Conservation (phyloP, 768 basidiomycete genomes). For the Tricholoma furcatifolium region DNA sequence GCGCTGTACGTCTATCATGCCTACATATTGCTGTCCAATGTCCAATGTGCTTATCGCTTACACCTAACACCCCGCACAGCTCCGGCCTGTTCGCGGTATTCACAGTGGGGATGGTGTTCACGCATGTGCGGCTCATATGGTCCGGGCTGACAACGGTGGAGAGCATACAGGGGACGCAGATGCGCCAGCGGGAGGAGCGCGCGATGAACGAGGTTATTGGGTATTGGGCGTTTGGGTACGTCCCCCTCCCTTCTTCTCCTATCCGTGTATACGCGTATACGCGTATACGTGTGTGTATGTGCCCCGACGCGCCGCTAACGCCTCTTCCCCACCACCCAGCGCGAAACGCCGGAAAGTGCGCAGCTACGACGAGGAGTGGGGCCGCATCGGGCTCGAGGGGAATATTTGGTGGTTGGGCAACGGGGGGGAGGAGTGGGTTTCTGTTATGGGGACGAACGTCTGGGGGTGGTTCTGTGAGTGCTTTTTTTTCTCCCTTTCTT, state of each 20-base stretch:
- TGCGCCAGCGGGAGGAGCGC: conserved; percentile 63
- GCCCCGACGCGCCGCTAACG: neutral
- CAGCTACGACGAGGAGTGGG: conserved; percentile 83
- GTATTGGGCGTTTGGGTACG: conserved; percentile 54
- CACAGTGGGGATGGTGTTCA: conserved; percentile 49
- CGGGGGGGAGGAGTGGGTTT: conserved; percentile 63
- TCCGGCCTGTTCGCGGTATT: conserved; percentile 74
- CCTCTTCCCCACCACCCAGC: conserved; percentile 30
- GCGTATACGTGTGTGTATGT: too few relatives aligned
- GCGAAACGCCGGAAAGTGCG: conserved; percentile 43
- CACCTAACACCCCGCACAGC: too few relatives aligned
- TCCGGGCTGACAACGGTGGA: conserved; percentile 80
- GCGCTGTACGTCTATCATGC: conserved; percentile 54
- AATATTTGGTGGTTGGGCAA: conserved; percentile 87
- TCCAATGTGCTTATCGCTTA: too few relatives aligned
- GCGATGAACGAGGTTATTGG: conserved; percentile 49
- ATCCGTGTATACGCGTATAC: too few relatives aligned
- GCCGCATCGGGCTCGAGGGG: conserved; percentile 68
- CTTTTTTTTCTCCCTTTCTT: neutral
- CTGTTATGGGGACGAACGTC: conserved; percentile 72
- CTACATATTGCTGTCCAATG: too few relatives aligned
- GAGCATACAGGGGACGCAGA: conserved; percentile 52
- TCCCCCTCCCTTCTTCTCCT: neutral
- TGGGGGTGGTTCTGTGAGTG: conserved; percentile 82
- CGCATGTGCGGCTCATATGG: conserved; percentile 63